A percentile compares a stretch with the other conserved stretches of the same genome.
phyloP scores from a whole-genome alignment of 768 basidiomycete species.

The Collybia sordida region DNA sequence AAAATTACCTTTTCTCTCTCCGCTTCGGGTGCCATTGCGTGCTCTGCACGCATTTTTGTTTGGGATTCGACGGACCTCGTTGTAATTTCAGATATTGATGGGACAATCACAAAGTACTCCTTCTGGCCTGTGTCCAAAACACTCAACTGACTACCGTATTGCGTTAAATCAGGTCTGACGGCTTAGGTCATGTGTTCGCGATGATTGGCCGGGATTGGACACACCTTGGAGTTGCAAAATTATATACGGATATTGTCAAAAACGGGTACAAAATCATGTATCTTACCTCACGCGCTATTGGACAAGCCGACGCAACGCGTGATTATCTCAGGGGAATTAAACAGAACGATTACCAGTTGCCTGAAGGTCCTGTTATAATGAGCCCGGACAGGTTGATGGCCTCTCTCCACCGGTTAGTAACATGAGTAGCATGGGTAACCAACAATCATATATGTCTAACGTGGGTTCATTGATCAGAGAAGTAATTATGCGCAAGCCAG shows the following conservation, averaged over 20 bases:
- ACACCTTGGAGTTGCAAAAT: constrained; percentile 92
- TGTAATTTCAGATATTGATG: constrained; percentile 97
- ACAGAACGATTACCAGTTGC: constrained; percentile 95
- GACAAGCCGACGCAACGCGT: constrained; percentile 95
- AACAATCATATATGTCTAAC: not conserved
- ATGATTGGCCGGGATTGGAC: constrained; percentile 99
- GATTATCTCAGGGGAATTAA: constrained; percentile 94
- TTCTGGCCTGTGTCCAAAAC: not conserved
- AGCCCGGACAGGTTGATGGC: constrained; percentile 95
- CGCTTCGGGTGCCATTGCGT: constrained; percentile 76
- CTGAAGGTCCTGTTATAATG: constrained; percentile 98
- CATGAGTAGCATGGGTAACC: not conserved
- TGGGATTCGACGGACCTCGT: constrained; percentile 93
- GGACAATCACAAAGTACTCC: constrained; percentile 94
- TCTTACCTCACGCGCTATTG: constrained; percentile 94
- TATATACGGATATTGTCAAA: constrained; percentile 92
- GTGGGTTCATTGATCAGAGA: constrained; percentile 51
- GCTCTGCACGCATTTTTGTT: constrained; percentile 90
- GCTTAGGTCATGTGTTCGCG: constrained; percentile 93
- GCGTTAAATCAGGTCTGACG: constrained; percentile 74
- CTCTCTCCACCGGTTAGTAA: constrained; percentile 84
- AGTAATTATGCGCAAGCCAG: constrained; percentile 98
- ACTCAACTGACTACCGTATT: not conserved
- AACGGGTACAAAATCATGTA: constrained; percentile 99
- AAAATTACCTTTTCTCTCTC: constrained; percentile 92